phyloP scores from a whole-genome alignment of 805 yeast genomes.

The Nematodospora valgi region DNA sequence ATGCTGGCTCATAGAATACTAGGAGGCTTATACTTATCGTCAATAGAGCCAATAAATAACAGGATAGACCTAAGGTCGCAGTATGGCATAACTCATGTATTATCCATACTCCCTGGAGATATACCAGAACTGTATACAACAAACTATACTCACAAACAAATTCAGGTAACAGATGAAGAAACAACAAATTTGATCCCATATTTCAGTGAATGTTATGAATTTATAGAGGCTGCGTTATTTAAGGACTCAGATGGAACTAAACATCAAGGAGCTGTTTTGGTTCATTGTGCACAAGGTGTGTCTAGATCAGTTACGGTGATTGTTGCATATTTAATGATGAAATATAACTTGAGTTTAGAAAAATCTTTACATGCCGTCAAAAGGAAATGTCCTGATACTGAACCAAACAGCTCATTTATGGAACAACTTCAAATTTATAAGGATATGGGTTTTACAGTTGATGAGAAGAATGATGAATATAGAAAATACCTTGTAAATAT shows the following conservation, averaged over 20 bases:
- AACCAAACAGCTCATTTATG: conserved; percentile 73
- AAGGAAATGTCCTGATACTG: conserved; percentile 54
- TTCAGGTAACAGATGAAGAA: conserved; percentile 72
- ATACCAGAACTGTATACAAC: conserved; percentile 50
- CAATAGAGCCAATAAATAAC: conserved; percentile 60
- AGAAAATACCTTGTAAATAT: conserved; percentile 23
- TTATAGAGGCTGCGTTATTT: conserved; percentile 64
- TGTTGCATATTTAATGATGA: conserved; percentile 48
- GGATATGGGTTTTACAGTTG: conserved; percentile 26
- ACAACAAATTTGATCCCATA: conserved; percentile 61
- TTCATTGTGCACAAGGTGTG: conserved; percentile 53
- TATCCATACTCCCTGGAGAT: conserved; percentile 66
- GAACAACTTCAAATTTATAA: conserved; percentile 69
- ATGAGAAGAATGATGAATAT: conserved; percentile 19
- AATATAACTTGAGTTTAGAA: conserved; percentile 50
- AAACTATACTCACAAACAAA: conserved; percentile 51
- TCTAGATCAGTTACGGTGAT: conserved; percentile 47
- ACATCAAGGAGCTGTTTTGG: conserved; percentile 43
- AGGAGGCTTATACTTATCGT: conserved; percentile 78
- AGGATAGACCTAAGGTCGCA: conserved; percentile 48
- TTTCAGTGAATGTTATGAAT: conserved; percentile 58
- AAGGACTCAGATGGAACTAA: conserved; percentile 14
- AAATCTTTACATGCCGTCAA: conserved; percentile 76
- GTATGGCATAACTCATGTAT: conserved; percentile 62
- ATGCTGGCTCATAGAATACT: conserved; percentile 52